These are phyloP conservation scores for Cicer pinnatifidum DNA, from an alignment of 306 rosid species.

Conservation along the genomic window DNA sequence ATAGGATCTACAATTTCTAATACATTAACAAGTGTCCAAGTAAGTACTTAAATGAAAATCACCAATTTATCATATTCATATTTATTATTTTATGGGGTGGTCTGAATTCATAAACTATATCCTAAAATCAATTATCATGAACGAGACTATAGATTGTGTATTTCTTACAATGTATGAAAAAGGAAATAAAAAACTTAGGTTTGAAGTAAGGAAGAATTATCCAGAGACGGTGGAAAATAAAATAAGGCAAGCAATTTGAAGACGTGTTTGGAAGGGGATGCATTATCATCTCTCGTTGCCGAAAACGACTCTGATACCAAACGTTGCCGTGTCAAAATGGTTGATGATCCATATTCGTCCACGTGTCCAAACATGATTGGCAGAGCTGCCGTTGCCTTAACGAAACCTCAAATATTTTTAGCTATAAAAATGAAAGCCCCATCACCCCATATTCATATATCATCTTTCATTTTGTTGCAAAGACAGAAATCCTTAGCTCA, in stretches of 20 bases:
- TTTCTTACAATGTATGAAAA: no score
- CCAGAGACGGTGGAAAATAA: neutral
- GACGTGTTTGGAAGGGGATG: neutral
- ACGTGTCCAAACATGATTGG: constrained; percentile 27
- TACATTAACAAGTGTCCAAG: no score
- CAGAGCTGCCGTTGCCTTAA: neutral
- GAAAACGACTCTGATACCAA: constrained; percentile 5
- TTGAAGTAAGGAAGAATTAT: neutral
- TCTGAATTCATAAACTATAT: no score
- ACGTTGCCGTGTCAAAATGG: constrained; percentile 11
- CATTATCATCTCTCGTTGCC: constrained; percentile 8
- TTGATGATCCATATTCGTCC: neutral
- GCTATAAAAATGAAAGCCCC: constrained; percentile 17
- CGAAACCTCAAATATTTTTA: neutral
- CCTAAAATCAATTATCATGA: no score
- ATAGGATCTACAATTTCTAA: no score
- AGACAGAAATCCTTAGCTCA: constrained; percentile 9
- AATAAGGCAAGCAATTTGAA: neutral
- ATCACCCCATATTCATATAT: fast-evolving
- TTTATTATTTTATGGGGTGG: no score
- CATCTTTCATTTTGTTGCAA: neutral
- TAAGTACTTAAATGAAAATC: no score
- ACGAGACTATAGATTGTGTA: no score
- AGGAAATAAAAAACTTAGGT: no score
- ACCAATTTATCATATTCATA: no score